Percentiles rank a stretch among this genome's conserved stretches.
These are phyloP conservation scores for Petrea volubilis DNA, from an alignment of 257 asterid species.

Conservation along the genomic window DNA sequence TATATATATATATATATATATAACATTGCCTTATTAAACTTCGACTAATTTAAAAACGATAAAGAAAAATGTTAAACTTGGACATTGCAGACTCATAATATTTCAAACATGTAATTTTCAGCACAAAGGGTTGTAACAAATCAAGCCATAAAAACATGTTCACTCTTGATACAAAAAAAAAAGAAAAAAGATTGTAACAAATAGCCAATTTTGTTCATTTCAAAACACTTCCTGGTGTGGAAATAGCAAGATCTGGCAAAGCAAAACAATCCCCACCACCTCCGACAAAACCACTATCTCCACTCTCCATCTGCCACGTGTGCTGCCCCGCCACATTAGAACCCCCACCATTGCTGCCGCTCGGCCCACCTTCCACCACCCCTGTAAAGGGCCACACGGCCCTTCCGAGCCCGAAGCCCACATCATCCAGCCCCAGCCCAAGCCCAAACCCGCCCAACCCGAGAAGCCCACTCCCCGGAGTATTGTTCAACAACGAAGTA, in stretches of 20 bases:
- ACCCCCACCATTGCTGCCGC: conserved; percentile 28
- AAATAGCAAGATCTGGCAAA: conserved; percentile 71
- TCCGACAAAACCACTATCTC: conserved; percentile 45
- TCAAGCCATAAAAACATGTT: conserved; percentile 5
- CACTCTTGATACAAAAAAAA: not conserved
- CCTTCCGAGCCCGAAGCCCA: conserved; percentile 72
- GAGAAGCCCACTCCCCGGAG: conserved; percentile 57
- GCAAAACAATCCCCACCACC: conserved; percentile 52
- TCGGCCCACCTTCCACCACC: conserved; percentile 42
- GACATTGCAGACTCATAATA: not conserved
- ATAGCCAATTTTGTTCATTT: conserved; percentile 33
- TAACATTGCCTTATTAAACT: too few relatives aligned
- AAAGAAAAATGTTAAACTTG: not conserved
- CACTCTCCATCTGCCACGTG: conserved; percentile 76
- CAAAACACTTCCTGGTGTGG: conserved; percentile 52
- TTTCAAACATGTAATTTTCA: not conserved
- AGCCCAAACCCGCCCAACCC: conserved; percentile 68
- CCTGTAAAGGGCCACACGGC: conserved; percentile 63
- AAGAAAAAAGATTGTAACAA: not conserved
- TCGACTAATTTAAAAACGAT: not conserved
- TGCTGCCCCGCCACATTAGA: conserved; percentile 31
- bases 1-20: too few relatives aligned
- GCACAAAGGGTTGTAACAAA: not conserved
- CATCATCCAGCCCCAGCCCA: conserved; percentile 45
- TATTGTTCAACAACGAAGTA: conserved; percentile 60